Evolutionary conservation across 2,329 filamentous ascomycete species (phyloP), one percentile per base, ranked within the genome.

Genomic region (Aspergillus arachidicola): DNA sequence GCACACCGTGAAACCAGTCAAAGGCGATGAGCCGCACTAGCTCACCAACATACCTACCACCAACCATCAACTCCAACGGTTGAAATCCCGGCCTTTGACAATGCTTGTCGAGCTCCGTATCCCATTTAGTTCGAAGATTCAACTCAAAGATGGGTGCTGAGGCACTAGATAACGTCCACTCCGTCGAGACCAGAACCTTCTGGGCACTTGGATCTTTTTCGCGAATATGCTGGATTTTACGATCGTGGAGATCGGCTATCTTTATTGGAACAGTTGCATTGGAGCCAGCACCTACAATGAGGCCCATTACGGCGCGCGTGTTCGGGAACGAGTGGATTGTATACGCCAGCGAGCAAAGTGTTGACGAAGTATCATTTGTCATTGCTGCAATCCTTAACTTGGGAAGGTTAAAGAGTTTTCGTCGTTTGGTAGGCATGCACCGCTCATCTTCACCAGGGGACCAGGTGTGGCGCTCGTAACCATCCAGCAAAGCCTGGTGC

Each of bases 1-100:
- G 70, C 5, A 76, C 73, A 6, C 65, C 76, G n/a, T 79, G 81
- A 71, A 89, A 78, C 71, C 89, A 87, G 69, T 91, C 87, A 30
- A 88, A 72, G 57, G 91, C 82, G 64, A 90, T 86, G 55, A 92
- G 82, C 16, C 90, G 86, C 7, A 88, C 89, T 5, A 93, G 84
- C 74, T 93, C 90, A 50, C 90, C 90, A 4, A 92, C 80, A 73
- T 92, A 92, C 26, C 89, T 82, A 1, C 90, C 90, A 1, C 89
- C 86, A 1, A 90, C 91, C 87, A 93, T 91, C 76, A 93, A 93
- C 73, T 94, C 91, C 28, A 93, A 83, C 0, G 91, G 90, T 68
- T 93, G 91, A 68, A 93, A 92, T 0, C 91, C 90, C 0, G 91
- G 89, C 12, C 80, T 80, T 68, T 91, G 87, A 62, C 86, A 88